Evolutionary conservation across 371 early-diverging fungal genomes (phyloP).

Genomic region (Syncephalastrum monosporum): DNA sequence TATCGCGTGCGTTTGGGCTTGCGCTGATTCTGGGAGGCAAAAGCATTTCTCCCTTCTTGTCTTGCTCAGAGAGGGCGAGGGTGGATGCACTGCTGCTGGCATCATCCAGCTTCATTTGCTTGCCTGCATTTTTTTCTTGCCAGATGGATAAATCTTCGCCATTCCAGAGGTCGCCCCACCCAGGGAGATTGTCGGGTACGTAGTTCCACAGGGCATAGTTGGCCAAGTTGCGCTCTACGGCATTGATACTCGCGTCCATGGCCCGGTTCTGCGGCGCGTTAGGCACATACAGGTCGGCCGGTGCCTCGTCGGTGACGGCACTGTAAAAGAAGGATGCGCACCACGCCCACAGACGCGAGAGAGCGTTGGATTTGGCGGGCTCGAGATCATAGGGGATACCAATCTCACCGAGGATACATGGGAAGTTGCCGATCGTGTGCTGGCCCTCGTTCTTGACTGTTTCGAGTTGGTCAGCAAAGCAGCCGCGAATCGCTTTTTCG

Average conservation of each 20-base stretch:
- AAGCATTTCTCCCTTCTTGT: too few relatives aligned
- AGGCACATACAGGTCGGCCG: slow-evolving; percentile 14
- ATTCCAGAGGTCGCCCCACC: slow-evolving; percentile 74
- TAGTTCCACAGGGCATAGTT: slow-evolving; percentile 72
- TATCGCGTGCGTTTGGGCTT: slow-evolving; percentile 22
- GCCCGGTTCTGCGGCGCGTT: slow-evolving; percentile 60
- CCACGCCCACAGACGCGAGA: neutral
- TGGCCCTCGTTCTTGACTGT: slow-evolving; percentile 55
- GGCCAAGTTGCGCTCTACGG: slow-evolving; percentile 60
- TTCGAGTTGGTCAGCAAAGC: slow-evolving; percentile 59
- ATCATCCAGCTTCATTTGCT: neutral
- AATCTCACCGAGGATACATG: slow-evolving; percentile 70
- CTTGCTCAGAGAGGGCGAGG: neutral
- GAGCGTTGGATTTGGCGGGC: slow-evolving; percentile 7
- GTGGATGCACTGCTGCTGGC: neutral
- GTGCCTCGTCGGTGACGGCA: neutral
- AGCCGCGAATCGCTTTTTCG: slow-evolving; percentile 55
- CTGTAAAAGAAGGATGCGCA: neutral
- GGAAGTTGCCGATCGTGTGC: slow-evolving; percentile 46
- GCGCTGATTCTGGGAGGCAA: slow-evolving; percentile 8
- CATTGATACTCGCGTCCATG: slow-evolving; percentile 69
- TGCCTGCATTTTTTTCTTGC: slow-evolving; percentile 14
- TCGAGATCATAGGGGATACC: slow-evolving; percentile 78
- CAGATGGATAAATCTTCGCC: slow-evolving; percentile 68
- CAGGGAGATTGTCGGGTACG: slow-evolving; percentile 54